These are phyloP conservation scores for Carex pumila DNA, from an alignment of 176 grass and related monocot genomes.

Conservation along the genomic window DNA sequence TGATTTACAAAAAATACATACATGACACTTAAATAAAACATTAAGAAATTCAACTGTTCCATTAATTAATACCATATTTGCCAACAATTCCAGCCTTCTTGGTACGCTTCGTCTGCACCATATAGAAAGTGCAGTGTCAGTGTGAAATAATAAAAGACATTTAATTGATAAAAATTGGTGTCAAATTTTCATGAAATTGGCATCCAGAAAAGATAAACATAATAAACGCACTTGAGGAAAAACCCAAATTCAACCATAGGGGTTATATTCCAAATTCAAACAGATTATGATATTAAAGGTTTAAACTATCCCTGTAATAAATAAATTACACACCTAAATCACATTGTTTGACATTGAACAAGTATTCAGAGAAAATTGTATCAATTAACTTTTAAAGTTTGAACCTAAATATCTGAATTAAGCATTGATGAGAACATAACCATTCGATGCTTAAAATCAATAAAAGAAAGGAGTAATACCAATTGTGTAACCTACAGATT, in stretches of 20 bases:
- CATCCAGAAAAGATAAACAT: neutral
- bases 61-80: conserved; percentile 58
- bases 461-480: neutral
- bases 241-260: neutral
- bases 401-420: neutral
- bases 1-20: neutral
- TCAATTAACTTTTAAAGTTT: neutral
- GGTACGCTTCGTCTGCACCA: conserved; percentile 70
- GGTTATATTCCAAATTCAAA: neutral
- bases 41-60: neutral
- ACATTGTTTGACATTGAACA: neutral
- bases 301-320: neutral
- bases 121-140: neutral
- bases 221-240: neutral
- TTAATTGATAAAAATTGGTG: neutral
- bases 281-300: neutral
- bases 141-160: neutral
- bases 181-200: neutral
- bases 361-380: neutral
- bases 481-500: neutral
- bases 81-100: conserved; percentile 93
- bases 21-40: neutral
- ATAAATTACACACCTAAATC: neutral
- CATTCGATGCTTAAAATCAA: too few species aligned
- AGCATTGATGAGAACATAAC: neutral